Base-by-base conservation (phyloP, 495 filamentous ascomycete species). In the Aspergillus kassunensis region DNA sequence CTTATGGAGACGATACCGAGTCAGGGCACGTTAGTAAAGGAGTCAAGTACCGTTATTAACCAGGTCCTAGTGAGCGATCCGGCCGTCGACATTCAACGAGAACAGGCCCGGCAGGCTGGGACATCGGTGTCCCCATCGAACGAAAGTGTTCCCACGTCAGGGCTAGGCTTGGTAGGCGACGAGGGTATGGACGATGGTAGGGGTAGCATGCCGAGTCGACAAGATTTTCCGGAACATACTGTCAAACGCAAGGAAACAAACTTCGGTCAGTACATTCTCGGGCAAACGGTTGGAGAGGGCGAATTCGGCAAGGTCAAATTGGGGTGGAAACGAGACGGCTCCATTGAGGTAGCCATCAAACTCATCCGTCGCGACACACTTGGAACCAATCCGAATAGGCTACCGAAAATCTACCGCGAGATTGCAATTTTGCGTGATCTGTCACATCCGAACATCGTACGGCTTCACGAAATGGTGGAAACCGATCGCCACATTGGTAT, bases 291-390 rank as follows among this genome's bases (percentile, higher is more conserved):
- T 23, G 93, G 93, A 42, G 93, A 97, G 73, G 93, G 93, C 27
- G 93, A 99, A 62, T 99, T 99, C 65, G 93, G 93, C 45, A 99
- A 99, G 64, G 93, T 99, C 59, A 97, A 97, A 68, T 80, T 99
- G 60, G 93, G 93, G n/a, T 99, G 95, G 93, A 97, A 96, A 71
- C 84, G 87, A 64, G 91, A 96, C 68, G 90, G 90, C 23, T 91
- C 87, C 51, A 86, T 96, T 37, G 79, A 98, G 75, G 93, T 99
- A 52, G 93, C 93, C 53, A 96, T 99, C 74, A 99, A 99, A 68
- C 85, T 99, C 54, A 97, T 99, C 63, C 87, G 92, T 34, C 81
- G 90, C 39, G 93, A 97, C 60, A 84, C 83, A 11, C 76, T 99
- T 24, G 90, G 89, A 19, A 83, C 81, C 27, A 97, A 97, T 63